These are phyloP conservation scores for Aspergillus fumigatus DNA, from an alignment of 2,329 filamentous ascomycete species.

Conservation along the genomic window DNA sequence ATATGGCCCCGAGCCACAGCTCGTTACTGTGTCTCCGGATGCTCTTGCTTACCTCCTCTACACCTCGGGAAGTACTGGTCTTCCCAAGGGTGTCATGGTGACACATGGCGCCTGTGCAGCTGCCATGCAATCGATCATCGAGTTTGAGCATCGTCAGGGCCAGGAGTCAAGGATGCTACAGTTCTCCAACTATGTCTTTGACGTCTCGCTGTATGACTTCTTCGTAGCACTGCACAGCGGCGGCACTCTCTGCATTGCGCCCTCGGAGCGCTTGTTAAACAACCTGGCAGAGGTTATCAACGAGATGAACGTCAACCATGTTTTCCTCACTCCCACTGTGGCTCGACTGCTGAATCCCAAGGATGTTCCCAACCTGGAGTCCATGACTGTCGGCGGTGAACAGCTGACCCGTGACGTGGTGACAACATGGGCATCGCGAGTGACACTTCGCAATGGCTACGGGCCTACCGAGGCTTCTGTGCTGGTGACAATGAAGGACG, in stretches of 20 bases:
- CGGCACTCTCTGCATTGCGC: slow-evolving; percentile 5
- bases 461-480: slow-evolving; percentile 17
- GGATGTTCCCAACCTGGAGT: slow-evolving; percentile 8
- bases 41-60: neutral
- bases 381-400: slow-evolving; percentile 9
- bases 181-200: slow-evolving; percentile 14
- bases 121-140: neutral
- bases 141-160: neutral
- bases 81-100: slow-evolving; percentile 4
- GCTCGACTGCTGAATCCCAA: slow-evolving; percentile 6
- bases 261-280: slow-evolving; percentile 1
- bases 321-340: slow-evolving; percentile 9
- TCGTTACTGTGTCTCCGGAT: neutral
- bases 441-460: slow-evolving; percentile 11
- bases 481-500: slow-evolving; percentile 4
- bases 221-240: slow-evolving; percentile 5
- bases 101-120: neutral
- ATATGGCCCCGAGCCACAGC: neutral
- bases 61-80: slow-evolving; percentile 4
- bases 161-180: slow-evolving; percentile 6
- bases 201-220: slow-evolving; percentile 8
- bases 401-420: slow-evolving; percentile 10
- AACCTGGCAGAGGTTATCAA: slow-evolving; percentile 5
- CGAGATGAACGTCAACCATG: slow-evolving; percentile 3
- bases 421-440: slow-evolving; percentile 5